Base-by-base conservation (phyloP, 805 yeast genomes). In the Candida chauliodis region DNA sequence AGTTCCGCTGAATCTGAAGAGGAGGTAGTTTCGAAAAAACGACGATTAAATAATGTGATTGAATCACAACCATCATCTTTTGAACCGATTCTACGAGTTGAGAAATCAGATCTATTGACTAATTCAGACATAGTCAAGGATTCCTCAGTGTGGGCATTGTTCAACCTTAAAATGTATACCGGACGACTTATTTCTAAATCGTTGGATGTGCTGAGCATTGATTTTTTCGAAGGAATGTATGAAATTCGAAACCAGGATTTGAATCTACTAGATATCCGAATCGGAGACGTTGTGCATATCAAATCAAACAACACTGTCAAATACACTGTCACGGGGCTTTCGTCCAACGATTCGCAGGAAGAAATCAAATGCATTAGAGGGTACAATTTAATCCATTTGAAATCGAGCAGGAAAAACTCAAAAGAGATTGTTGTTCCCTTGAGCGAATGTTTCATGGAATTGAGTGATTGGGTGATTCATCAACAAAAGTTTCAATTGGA, bases 281-380 rank as follows among this genome's bases (percentile, higher is more conserved):
- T 81, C 13, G 87, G 85, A 2, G 88, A 82, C 45, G 49, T 41
- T 1, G 66, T 82, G 1, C 58, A 59, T 11, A 45, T 70, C 21
- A 55, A 59, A 10, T 58, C 61, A 13, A 50, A 44, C 16, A 48
- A 55, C 2, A 51, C 54, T 6, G 45, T 53, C 1, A 52, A 52
- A 5, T 76, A 66, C 47, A 38, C 44, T 5, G 76, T 81, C 2
- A 63, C 71, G 1, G 84, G 80, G 0, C 52, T 81, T 24, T 38
- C 49, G 11, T 24, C 33, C 14, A 36, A 34, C 17, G 46, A 41
- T 4, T 38, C 38, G 2, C 44, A 43, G 7, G 48, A 53, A 13
- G 45, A 46, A 0, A 68, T 81, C 5, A 56, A 66, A 34, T 81
- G 88, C 51, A 64, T 78, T 40, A 61, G 88, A 45, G 89, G 89